Percentiles rank a stretch among this genome's conserved stretches.
Conservation (phyloP, 169 alveolate species). For the Plasmodium yoelii region DNA sequence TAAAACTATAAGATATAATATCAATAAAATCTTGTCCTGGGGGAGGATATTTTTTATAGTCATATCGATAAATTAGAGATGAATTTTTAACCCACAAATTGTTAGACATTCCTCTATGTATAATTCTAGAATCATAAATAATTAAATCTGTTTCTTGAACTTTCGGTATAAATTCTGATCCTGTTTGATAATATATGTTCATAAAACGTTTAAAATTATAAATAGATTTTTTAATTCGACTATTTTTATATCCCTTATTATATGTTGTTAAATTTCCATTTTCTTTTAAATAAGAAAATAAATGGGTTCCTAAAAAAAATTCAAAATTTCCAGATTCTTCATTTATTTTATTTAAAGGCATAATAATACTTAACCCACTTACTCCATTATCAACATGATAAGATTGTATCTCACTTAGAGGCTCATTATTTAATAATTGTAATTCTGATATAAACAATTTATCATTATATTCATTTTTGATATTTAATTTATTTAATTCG, state of each 20-base stretch:
- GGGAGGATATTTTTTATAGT: slow-evolving; percentile 62
- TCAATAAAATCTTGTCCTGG: slow-evolving; percentile 75
- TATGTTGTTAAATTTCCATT: no score
- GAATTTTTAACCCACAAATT: slow-evolving; percentile 66
- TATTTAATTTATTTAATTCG: slow-evolving; percentile 14
- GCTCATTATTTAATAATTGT: slow-evolving; percentile 65
- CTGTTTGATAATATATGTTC: slow-evolving; percentile 48
- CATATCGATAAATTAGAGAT: slow-evolving; percentile 66
- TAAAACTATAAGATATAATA: slow-evolving; percentile 41
- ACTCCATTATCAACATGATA: slow-evolving; percentile 71
- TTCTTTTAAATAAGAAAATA: slow-evolving; percentile 38
- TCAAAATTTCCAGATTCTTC: slow-evolving; percentile 69
- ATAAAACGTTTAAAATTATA: slow-evolving; percentile 32
- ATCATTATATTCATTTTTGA: slow-evolving; percentile 24
- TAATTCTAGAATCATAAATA: slow-evolving; percentile 58
- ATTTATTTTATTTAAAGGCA: slow-evolving; percentile 49
- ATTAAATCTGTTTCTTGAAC: slow-evolving; percentile 47
- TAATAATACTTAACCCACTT: slow-evolving; percentile 42
- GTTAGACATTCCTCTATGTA: slow-evolving; percentile 69
- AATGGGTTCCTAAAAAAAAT: slow-evolving; percentile 68
- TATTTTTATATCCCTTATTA: background rate
- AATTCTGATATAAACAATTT: slow-evolving; percentile 60
- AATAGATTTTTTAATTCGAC: slow-evolving; percentile 10
- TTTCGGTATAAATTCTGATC: slow-evolving; percentile 66
- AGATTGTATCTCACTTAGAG: slow-evolving; percentile 52